Evolutionary conservation across 257 asterid species (phyloP).

Genomic region (Forsythia suspensa): DNA sequence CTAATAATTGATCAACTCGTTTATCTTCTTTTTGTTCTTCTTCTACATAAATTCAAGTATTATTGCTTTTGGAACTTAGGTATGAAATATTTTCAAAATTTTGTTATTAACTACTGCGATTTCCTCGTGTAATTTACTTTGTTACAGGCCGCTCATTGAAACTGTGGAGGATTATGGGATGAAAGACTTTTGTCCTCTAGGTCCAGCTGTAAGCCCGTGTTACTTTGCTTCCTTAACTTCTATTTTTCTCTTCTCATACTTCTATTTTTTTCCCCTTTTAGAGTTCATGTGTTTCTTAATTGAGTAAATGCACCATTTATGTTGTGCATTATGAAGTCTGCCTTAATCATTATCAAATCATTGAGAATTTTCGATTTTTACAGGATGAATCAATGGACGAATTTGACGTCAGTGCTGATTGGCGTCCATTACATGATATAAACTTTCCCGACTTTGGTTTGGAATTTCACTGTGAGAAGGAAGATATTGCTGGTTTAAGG

Average conservation of each 20-base stretch:
- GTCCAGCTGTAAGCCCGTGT: conserved; percentile 45
- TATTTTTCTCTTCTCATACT: not conserved
- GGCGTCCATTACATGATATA: conserved; percentile 37
- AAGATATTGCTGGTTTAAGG: conserved; percentile 46
- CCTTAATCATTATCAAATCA: not conserved
- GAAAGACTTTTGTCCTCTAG: conserved; percentile 27
- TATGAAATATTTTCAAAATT: not conserved
- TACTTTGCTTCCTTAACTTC: conserved; percentile 3
- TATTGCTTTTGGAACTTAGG: conserved; percentile 10
- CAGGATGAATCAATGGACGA: conserved; percentile 42
- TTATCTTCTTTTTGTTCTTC: not conserved
- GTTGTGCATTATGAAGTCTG: no score
- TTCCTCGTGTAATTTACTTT: conserved; percentile 6
- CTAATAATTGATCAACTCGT: not conserved
- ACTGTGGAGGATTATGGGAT: conserved; percentile 28
- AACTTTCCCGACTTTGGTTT: conserved; percentile 31
- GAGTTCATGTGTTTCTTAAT: not conserved
- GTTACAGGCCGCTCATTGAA: conserved; percentile 36
- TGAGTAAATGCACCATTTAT: not conserved
- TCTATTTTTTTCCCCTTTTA: conserved; percentile 5
- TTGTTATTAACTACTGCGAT: not conserved
- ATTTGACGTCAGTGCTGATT: conserved; percentile 39
- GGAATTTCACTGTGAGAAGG: conserved; percentile 35
- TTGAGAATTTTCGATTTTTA: conserved; percentile 18
- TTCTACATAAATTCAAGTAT: not conserved